These are phyloP conservation scores for Xylaria hypoxylon DNA, from an alignment of 2,329 filamentous ascomycete genomes.

Conservation along the genomic window DNA sequence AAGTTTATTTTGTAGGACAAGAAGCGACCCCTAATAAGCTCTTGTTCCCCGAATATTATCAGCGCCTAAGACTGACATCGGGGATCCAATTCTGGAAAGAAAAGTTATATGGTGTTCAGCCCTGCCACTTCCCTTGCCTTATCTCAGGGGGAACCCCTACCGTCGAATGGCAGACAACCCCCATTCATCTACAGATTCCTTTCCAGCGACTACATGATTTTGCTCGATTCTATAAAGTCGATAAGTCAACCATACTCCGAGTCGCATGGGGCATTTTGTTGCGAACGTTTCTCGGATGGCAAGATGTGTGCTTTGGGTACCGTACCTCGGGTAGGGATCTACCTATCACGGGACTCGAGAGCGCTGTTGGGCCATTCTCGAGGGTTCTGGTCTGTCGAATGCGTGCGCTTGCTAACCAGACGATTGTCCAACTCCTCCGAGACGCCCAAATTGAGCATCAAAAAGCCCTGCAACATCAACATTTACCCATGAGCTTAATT, in stretches of 20 bases:
- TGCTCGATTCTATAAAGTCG: constrained; percentile 55
- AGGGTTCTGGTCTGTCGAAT: constrained; percentile 47
- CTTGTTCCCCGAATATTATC: constrained; percentile 55
- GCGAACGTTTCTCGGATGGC: constrained; percentile 64
- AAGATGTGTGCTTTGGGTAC: constrained; percentile 67
- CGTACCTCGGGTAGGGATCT: constrained; percentile 60
- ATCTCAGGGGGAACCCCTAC: constrained; percentile 41
- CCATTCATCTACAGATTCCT: constrained; percentile 57
- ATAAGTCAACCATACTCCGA: constrained; percentile 63
- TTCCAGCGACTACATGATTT: constrained; percentile 59
- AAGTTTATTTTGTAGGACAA: constrained; percentile 57
- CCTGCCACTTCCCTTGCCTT: constrained; percentile 61
- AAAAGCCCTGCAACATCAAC: constrained; percentile 55
- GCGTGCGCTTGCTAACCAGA: constrained; percentile 36
- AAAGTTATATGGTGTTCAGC: constrained; percentile 53
- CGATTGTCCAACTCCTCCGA: constrained; percentile 45
- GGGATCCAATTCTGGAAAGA: constrained; percentile 62
- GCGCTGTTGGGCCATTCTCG: constrained; percentile 61
- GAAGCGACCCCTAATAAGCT: constrained; percentile 51
- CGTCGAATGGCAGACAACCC: constrained; percentile 51
- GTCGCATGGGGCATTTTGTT: constrained; percentile 71
- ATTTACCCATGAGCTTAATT: constrained; percentile 60
- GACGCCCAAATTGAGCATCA: constrained; percentile 45
- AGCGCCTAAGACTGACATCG: constrained; percentile 52
- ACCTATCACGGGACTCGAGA: constrained; percentile 55